These are phyloP conservation scores for Elsinoe australis DNA, from an alignment of 2,329 filamentous ascomycete genomes.

Conservation along the genomic window DNA sequence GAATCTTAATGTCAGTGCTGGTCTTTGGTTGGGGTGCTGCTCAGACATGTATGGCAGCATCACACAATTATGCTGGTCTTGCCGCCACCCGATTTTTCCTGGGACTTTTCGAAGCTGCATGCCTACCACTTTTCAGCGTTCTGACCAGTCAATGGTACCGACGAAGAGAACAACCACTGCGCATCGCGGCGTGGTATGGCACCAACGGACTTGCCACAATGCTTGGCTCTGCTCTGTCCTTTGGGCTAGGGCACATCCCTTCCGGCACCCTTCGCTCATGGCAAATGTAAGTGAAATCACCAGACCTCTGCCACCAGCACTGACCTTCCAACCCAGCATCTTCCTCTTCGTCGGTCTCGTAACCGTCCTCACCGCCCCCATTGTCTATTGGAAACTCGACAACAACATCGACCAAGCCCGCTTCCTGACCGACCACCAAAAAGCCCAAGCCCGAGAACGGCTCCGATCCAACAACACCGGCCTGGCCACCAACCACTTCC, in stretches of 20 bases:
- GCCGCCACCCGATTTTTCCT: constrained; percentile 58
- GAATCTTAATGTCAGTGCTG: constrained; percentile 56
- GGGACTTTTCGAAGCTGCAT: constrained; percentile 58
- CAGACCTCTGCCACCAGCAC: constrained; percentile 47
- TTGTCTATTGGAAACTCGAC: constrained; percentile 15
- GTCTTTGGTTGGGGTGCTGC: constrained; percentile 55
- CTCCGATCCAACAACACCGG: constrained; percentile 46
- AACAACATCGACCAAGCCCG: constrained; percentile 17
- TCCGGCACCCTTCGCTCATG: constrained; percentile 22
- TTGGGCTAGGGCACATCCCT: constrained; percentile 23
- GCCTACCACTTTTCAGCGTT: constrained; percentile 58
- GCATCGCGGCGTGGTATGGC: constrained; percentile 25
- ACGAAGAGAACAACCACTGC: constrained; percentile 25
- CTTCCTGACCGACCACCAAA: constrained; percentile 43
- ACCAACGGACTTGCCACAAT: constrained; percentile 25
- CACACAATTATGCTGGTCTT: constrained; percentile 50
- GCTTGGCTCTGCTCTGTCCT: constrained; percentile 22
- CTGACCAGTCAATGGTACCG: constrained; percentile 26
- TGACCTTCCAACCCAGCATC: constrained; percentile 33
- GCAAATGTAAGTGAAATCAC: constrained; percentile 37
- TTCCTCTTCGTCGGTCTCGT: constrained; percentile 18
- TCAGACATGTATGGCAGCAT: constrained; percentile 54
- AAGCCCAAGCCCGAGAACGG: constrained; percentile 41
- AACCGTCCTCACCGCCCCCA: constrained; percentile 13
- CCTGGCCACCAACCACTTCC: constrained; percentile 40